Base-by-base conservation (phyloP, 1,284 basidiomycete species). In the Naganishia cerealis region DNA sequence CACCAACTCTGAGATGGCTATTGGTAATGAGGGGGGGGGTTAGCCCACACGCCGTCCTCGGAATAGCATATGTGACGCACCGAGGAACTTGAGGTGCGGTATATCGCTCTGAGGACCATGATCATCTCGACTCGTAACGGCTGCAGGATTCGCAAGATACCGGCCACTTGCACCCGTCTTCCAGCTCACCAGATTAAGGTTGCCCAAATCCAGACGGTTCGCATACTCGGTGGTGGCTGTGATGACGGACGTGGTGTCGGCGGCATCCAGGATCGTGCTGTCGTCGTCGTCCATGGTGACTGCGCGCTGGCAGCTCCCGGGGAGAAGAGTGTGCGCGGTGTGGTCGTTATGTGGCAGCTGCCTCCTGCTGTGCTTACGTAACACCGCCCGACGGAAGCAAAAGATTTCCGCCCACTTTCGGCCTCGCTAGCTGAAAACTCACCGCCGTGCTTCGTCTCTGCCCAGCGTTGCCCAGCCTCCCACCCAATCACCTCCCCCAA, bases 1-100 rank as follows among this genome's bases (percentile, higher is more conserved):
- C 66, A 94, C 85, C 12, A 90, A 87, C 9, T 87, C 88, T 9
- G 88, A 89, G 70, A 90, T 88, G 29, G 88, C 88, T 83, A 70
- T 4, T 36, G 13, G 67, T 46, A 9, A n/a, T 15, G 10, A 4
- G 10, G 21, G 29, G 21, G 3, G 50, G 39, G 13, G 43, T 9
- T 16, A n/a, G 16, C 18, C 7, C 7, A 18, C 2, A 46, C 7
- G 43, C 43, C 7, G n/a, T 13, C 5, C 24, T n/a, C 16, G 15
- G 13, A 50, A 8, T 7, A 13, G n/a, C 8, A 24, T 24, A 9
- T 16, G n/a, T 9, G 12, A 48, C 63, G 3, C 36, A 68, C 57
- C 53, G 16, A 56, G 52, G 26, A 56, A 56, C 42, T 56, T 57
- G 18, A 36, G 9, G 5, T 43, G 21, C 2, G 48, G 56, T 26